These are phyloP conservation scores for Westerdykella ornata DNA, from an alignment of 2,329 filamentous ascomycete species.

Conservation along the genomic window DNA sequence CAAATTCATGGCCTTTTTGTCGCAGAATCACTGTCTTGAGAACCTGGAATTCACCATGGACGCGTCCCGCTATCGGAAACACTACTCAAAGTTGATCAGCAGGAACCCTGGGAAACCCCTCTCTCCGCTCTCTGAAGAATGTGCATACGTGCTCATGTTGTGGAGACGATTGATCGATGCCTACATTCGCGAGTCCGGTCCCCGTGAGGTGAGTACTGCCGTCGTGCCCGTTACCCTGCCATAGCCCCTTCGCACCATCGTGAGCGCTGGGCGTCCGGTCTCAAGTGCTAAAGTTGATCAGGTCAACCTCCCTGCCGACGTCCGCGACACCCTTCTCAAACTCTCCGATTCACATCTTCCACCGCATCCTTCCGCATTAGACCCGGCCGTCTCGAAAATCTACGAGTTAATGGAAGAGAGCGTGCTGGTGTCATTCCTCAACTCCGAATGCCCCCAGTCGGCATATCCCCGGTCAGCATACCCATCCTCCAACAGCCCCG, in stretches of 20 bases:
- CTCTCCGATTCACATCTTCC: conserved; percentile 57
- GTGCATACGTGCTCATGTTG: conserved; percentile 65
- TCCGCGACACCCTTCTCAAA: conserved; percentile 71
- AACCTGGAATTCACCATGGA: conserved; percentile 96
- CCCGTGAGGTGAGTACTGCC: conserved; percentile 26
- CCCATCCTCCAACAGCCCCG: conserved; percentile 35
- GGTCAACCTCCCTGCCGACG: conserved; percentile 72
- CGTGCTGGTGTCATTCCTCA: conserved; percentile 84
- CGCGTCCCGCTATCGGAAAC: conserved; percentile 72
- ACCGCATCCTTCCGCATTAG: conserved; percentile 66
- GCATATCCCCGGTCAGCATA: conserved; percentile 27
- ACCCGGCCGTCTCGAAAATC: conserved; percentile 78
- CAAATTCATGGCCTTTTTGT: conserved; percentile 94
- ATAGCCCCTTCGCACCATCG: too few species aligned
- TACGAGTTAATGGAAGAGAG: conserved; percentile 98
- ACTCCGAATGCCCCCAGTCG: conserved; percentile 51
- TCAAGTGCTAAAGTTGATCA: conserved; percentile 16
- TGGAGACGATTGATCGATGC: conserved; percentile 86
- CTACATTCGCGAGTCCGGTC: conserved; percentile 57
- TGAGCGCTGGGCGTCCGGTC: too few species aligned
- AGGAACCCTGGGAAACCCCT: conserved; percentile 42
- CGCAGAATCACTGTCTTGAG: conserved; percentile 94
- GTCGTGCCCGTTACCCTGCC: too few species aligned
- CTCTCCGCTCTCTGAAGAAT: conserved; percentile 50
- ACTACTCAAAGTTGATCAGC: conserved; percentile 55